These are phyloP conservation scores for Cutaneotrichosporon curvatum DNA, from an alignment of 1,284 basidiomycete species.

Conservation along the genomic window DNA sequence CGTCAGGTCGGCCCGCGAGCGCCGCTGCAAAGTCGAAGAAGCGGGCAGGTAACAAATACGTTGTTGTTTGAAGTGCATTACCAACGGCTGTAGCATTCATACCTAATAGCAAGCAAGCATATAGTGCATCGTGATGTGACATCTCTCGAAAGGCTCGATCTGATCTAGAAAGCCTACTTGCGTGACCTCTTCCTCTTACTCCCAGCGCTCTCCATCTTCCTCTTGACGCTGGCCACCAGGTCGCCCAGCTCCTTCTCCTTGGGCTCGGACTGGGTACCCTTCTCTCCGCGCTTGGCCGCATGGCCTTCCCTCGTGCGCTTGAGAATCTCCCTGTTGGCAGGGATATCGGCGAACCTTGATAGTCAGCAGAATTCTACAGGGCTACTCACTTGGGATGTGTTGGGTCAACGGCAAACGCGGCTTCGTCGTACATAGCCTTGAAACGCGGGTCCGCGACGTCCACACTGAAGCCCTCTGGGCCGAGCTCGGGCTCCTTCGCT, in stretches of 20 bases:
- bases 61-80: conserved; percentile 46
- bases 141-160: not conserved
- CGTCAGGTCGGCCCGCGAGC: conserved; percentile 34
- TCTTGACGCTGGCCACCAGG: conserved; percentile 77
- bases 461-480: conserved; percentile 58
- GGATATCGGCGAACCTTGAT: conserved; percentile 76
- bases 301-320: conserved; percentile 40
- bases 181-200: conserved; percentile 21
- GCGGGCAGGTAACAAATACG: conserved; percentile 69
- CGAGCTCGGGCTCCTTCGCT: conserved; percentile 51
- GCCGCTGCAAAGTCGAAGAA: conserved; percentile 61
- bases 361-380: conserved; percentile 11
- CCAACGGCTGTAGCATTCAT: not conserved
- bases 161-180: conserved; percentile 9
- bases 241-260: conserved; percentile 53
- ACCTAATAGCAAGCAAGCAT: not conserved
- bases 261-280: not conserved
- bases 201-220: conserved; percentile 50
- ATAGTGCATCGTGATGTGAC: not conserved
- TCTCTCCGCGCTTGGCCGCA: conserved; percentile 4
- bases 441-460: conserved; percentile 86
- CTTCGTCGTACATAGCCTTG: conserved; percentile 77
- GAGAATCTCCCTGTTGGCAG: conserved; percentile 74
- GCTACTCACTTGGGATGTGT: conserved; percentile 72
- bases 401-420: conserved; percentile 91